A percentile compares a stretch with the other conserved stretches of the same genome.
These are phyloP conservation scores for Silene conica DNA, from an alignment of 148 eudicot species.

Conservation along the genomic window DNA sequence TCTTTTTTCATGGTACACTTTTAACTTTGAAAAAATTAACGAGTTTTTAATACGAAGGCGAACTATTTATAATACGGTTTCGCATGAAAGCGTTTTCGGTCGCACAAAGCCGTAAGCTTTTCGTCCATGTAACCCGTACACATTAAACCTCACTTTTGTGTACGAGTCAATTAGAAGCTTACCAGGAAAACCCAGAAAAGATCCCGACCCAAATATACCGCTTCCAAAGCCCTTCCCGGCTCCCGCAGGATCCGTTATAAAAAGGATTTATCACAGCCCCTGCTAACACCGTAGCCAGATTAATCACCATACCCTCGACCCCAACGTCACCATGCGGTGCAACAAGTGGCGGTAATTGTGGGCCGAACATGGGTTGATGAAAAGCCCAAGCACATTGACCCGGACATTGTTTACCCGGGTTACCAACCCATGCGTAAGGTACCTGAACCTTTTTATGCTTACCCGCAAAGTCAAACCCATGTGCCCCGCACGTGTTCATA, in stretches of 20 bases:
- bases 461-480: constrained; percentile 26
- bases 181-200: constrained; percentile 57
- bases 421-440: constrained; percentile 59
- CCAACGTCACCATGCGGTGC: constrained; percentile 55
- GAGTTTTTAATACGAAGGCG: no score
- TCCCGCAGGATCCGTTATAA: constrained; percentile 36
- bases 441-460: constrained; percentile 18
- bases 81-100: constrained; percentile 35
- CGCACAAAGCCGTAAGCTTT: constrained; percentile 52
- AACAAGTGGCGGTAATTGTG: constrained; percentile 40
- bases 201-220: constrained; percentile 46
- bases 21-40: no score
- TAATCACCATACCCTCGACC: constrained; percentile 50
- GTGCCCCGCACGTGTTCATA: constrained; percentile 39
- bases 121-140: constrained; percentile 40
- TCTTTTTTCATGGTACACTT: no score
- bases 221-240: constrained; percentile 42
- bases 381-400: constrained; percentile 64
- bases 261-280: constrained; percentile 56
- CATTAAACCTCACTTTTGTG: constrained; percentile 47
- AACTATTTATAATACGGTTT: constrained; percentile 44
- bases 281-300: constrained; percentile 48
- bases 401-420: constrained; percentile 56
- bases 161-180: constrained; percentile 35
- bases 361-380: constrained; percentile 55